Evolutionary conservation across 345 rosid species (phyloP).

Genomic region (Lepidium aucheri): DNA sequence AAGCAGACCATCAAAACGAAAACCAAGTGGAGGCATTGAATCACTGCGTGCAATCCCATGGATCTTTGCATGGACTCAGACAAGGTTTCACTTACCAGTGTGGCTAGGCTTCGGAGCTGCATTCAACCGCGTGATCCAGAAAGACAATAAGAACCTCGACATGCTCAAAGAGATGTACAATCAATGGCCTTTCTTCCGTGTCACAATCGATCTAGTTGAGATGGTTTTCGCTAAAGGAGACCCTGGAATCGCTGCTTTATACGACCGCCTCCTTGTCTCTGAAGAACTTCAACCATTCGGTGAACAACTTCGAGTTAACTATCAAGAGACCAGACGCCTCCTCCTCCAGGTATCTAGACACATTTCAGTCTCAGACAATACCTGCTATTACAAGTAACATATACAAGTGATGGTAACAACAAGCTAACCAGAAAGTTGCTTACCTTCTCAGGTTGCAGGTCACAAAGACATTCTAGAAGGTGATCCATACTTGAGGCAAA

Average conservation of each 20-base stretch:
- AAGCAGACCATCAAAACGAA: slow-evolving; percentile 87
- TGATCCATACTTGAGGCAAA: slow-evolving; percentile 87
- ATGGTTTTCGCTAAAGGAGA: slow-evolving; percentile 99
- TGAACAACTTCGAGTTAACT: slow-evolving; percentile 59
- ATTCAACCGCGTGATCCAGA: slow-evolving; percentile 58
- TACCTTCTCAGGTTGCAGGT: slow-evolving; percentile 48
- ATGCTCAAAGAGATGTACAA: slow-evolving; percentile 93
- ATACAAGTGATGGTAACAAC: neutral
- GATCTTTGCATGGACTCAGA: slow-evolving; percentile 99
- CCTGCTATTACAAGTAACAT: neutral
- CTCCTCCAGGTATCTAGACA: slow-evolving; percentile 64
- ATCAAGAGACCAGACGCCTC: slow-evolving; percentile 60
- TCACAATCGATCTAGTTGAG: slow-evolving; percentile 84
- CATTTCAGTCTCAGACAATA: neutral
- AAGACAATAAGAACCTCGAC: slow-evolving; percentile 64
- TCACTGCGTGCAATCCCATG: slow-evolving; percentile 98
- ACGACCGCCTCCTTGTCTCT: slow-evolving; percentile 84
- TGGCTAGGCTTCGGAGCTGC: slow-evolving; percentile 98
- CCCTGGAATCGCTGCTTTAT: slow-evolving; percentile 84
- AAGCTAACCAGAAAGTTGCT: neutral
- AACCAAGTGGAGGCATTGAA: slow-evolving; percentile 96
- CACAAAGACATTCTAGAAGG: slow-evolving; percentile 93
- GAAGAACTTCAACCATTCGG: slow-evolving; percentile 68
- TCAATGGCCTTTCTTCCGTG: slow-evolving; percentile 94
- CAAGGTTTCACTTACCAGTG: slow-evolving; percentile 88